Evolutionary conservation across 2,329 filamentous ascomycete genomes (phyloP), one percentile per base, ranked within the genome.

Genomic region (Aspergillus aculeatinus): DNA sequence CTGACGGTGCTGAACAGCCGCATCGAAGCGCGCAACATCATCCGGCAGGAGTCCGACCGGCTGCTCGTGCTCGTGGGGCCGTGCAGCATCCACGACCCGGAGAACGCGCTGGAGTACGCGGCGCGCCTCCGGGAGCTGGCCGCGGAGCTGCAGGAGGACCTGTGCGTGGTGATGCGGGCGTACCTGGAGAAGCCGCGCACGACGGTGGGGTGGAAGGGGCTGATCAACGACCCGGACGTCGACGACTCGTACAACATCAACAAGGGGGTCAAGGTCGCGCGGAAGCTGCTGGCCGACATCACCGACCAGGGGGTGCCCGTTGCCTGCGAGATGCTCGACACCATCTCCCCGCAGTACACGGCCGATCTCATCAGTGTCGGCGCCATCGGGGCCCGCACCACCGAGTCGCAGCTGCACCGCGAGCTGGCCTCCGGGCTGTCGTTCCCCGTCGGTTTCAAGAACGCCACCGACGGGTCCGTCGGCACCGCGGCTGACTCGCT

Each of bases 371-470:
- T 99, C 76, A 96, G 91, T 0, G 88, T 97, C 23, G 94, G 95
- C 63, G 94, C 94, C 59, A 96, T 98, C 72, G 94, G 94, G 62
- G 94, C 94, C 35, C 87, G 94, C 66, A 98, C 94, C 50, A 98
- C 94, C 52, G 94, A 98, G 81, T 94, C 90, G 59, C 94, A 98
- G 80, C 84, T 98, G 64, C 94, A 98, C 80, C 89, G 94, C 63
- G 94, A 98, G 81, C 86, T 98, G 64, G 94, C 94, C 4, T 95
- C 90, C 23, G 94, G 94, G 67, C 84, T 98, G 55, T 96, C 91
- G 54, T 98, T 96, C 89, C 94, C 94, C 16, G 92, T 98, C 67
- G 94, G 94, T 60, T 98, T 96, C 89, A 98, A 98, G 87, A 98
- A 98, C 79, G 94, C 94, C 63, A 98, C 94, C 25, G 94, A 98